Evolutionary conservation across 106 monocot genomes (phyloP), one percentile per base, ranked within the genome.

Genomic region (Dendrobium huoshanense): DNA sequence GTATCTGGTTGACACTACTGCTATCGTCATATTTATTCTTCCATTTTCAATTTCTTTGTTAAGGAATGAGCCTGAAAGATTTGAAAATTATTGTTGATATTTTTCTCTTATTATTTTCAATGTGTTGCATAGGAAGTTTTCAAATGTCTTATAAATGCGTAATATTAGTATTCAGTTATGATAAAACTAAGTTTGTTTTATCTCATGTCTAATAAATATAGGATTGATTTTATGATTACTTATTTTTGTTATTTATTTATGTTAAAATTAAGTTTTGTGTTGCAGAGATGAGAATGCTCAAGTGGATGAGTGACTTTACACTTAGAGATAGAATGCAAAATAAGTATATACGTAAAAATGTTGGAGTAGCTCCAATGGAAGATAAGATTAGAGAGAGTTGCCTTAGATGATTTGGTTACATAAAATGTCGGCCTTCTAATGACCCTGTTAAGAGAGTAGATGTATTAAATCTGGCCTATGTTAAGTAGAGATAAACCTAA

Each of bases 21-120:
- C 25, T 78, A 31, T 85, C 41, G 64, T 73, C 42, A 44, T 74
- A 18, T 43, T 74, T 7, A 73, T 73, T 40, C 18, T 74, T 74
- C 15, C 70, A 40, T 42, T 20, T 17, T 42, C n/a, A 27, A 19
- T 70, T 2, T 27, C 9, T 33, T 70, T 27, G 9, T 31, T 13
- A 37, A 37, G 33, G 13, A 70, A 70, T 37, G 4, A 70, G 70
- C 13, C 11, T 70, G 37, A 70, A 70, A 70, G 70, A 70, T 16
- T 70, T 70, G 3, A 11, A 10, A 58, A 54, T 22, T 61, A 61
- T 61, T 22, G 7, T 61, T n/a, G 18, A 48, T 48, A 48, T 45
- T 45, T 61, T 61, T 61, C 2, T 1, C 37, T 37, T 37, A 37
- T 37, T 37, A 37, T 37, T 37, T 22, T 22, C 9, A 56, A 56